phyloP scores from a whole-genome alignment of 2,329 filamentous ascomycete genomes.

The Pestalotiopsis sp. region DNA sequence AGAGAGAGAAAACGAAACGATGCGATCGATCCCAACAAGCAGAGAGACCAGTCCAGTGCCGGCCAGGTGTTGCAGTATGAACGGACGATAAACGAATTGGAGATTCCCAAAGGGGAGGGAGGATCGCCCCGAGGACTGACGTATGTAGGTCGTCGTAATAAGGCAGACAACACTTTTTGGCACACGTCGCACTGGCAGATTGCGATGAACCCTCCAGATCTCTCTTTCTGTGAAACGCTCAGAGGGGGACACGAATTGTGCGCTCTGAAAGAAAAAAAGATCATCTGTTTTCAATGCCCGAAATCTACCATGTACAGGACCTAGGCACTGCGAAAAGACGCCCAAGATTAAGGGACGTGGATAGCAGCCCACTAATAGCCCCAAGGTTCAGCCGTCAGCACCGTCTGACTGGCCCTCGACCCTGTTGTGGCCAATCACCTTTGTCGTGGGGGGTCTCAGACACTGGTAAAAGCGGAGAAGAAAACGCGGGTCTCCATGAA shows the following conservation, averaged over 20 bases:
- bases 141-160: background rate
- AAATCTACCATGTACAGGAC: background rate
- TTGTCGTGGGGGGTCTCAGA: background rate
- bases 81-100: background rate
- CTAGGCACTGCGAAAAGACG: background rate
- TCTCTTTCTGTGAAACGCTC: background rate
- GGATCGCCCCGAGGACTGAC: conserved; percentile 13
- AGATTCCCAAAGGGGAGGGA: conserved; percentile 4
- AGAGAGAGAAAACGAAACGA: background rate
- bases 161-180: background rate
- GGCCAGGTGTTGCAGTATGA: background rate
- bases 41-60: background rate
- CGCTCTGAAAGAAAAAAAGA: background rate
- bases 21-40: background rate
- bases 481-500: background rate
- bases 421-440: conserved; percentile 6
- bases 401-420: background rate
- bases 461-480: background rate
- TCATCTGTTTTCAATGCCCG: background rate
- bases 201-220: background rate
- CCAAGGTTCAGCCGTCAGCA: conserved; percentile 11
- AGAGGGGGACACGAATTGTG: background rate
- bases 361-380: conserved; percentile 10
- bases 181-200: background rate
- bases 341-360: conserved; percentile 12